Evolutionary conservation across 257 asterid species (phyloP), one percentile per base, ranked within the genome.

Genomic region (Lavandula angustifolia): DNA sequence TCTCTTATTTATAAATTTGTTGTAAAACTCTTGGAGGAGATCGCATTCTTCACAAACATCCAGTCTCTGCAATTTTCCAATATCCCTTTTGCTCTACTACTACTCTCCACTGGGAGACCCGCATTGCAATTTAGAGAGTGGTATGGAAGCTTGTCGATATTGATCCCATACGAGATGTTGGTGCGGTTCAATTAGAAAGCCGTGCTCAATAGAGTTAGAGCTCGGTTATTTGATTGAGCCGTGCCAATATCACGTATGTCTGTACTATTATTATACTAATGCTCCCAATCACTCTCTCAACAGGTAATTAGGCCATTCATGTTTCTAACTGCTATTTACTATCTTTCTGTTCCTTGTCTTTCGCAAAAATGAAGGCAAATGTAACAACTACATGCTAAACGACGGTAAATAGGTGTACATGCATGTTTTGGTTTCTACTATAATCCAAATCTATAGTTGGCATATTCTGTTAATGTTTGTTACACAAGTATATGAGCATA

Each of bases 241-340:
- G 96, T 84, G 98, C 95, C 98, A 91, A 91, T 91, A 91, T 91
- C 98, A 82, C 95, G 92, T 79, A 75, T 64, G 29, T n/a, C n/a
- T 4, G 33, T 51, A 43, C 47, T 60, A 47, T 55, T 51, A 43
- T 40, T 60, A 47, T 55, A 6, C 8, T 42, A 63, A 63, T 67
- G 32, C 49, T 68, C 50, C 44, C 47, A 22, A 38, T 70, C 69
- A 43, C 35, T 32, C 71, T 43, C 65, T 31, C 2, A 38, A 9
- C 48, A 58, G 79, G 80, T 65, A 67, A 48, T 10, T 32, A n/a
- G 14, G 27, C 34, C 3, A 1, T 14, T 32, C 37, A 31, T 70
- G 37, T 18, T 69, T 51, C 33, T 41, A 9, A 10, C 4, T n/a
- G n/a, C 47, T 54, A 32, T 1, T 46, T 13, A 29, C 9, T 7